These are phyloP conservation scores for Nymphaea thermarum DNA, from an alignment of 164 flowering plant genomes.

Conservation along the genomic window DNA sequence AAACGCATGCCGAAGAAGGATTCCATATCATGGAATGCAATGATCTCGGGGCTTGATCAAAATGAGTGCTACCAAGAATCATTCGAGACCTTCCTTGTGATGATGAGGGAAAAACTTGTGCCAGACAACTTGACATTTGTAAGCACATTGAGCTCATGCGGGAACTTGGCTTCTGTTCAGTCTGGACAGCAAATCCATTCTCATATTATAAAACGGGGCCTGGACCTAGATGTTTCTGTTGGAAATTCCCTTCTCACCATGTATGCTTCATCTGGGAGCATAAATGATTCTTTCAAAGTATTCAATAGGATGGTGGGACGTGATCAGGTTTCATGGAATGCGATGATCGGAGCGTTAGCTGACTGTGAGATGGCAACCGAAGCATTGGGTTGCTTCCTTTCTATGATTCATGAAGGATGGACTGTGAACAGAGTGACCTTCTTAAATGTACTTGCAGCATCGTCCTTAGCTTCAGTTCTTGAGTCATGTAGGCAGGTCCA, in stretches of 20 bases:
- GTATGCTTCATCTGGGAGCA: conserved; percentile 45
- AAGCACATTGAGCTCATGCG: conserved; percentile 76
- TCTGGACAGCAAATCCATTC: conserved; percentile 57
- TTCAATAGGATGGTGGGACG: conserved; percentile 47
- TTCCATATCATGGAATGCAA: conserved; percentile 73
- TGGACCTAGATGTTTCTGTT: conserved; percentile 70
- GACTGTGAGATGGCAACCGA: conserved; percentile 31
- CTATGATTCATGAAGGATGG: conserved; percentile 66
- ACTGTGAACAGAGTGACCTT: conserved; percentile 59
- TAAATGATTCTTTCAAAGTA: conserved; percentile 42
- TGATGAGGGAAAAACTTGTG: conserved; percentile 39
- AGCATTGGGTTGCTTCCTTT: conserved; percentile 34
- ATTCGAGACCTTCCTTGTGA: conserved; percentile 23
- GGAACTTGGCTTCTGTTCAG: conserved; percentile 41
- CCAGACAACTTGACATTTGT: conserved; percentile 69
- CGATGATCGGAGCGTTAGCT: conserved; percentile 61
- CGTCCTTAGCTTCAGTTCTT: conserved; percentile 37
- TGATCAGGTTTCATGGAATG: conserved; percentile 83
- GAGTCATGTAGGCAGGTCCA: conserved; percentile 57
- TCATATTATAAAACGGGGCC: conserved; percentile 67
- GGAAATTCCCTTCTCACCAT: conserved; percentile 73
- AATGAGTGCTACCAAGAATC: conserved; percentile 56
- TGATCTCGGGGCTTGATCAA: conserved; percentile 81
- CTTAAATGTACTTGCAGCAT: conserved; percentile 50
- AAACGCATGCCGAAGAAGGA: conserved; percentile 45